Percentiles rank a stretch among this genome's conserved stretches.
These are phyloP conservation scores for Lupinus albus DNA, from an alignment of 306 rosid genomes.

Conservation along the genomic window DNA sequence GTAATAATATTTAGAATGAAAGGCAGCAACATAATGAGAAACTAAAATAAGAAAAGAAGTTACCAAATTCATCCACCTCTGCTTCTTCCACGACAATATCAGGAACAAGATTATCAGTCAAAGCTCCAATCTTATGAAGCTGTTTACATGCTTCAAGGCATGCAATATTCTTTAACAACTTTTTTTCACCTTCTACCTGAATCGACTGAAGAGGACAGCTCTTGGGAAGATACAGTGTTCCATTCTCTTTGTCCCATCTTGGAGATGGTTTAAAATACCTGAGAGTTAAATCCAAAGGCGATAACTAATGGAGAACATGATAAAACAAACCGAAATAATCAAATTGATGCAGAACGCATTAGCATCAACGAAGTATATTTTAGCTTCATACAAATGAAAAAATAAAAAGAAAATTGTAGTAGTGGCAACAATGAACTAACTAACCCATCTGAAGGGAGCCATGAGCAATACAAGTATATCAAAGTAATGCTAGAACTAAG, in stretches of 20 bases:
- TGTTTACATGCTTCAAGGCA: constrained; percentile 91
- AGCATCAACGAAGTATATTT: constrained; percentile 8
- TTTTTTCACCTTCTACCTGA: constrained; percentile 53
- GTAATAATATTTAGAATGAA: constrained; percentile 24
- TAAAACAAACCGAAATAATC: constrained; percentile 18
- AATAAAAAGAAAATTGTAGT: constrained; percentile 5
- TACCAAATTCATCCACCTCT: constrained; percentile 60
- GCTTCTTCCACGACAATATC: constrained; percentile 62
- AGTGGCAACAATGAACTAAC: constrained; percentile 46
- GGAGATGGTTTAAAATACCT: constrained; percentile 90
- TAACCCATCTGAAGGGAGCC: constrained; percentile 90
- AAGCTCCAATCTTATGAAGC: constrained; percentile 80
- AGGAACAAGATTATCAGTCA: constrained; percentile 79
- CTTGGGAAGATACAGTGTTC: constrained; percentile 74
- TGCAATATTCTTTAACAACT: constrained; percentile 61
- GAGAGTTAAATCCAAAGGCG: constrained; percentile 23
- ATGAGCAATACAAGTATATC: constrained; percentile 76
- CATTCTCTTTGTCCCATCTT: constrained; percentile 60
- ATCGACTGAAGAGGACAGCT: constrained; percentile 66
- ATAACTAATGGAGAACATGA: constrained; percentile 5
- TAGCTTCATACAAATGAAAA: constrained; percentile 25
- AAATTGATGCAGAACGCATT: constrained; percentile 19
- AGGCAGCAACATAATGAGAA: constrained; percentile 13
- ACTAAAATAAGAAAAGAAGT: constrained; percentile 30
- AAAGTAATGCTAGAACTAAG: constrained; percentile 69